Conservation (phyloP, 164 flowering plant species). For the Stephania yunnanensis region DNA sequence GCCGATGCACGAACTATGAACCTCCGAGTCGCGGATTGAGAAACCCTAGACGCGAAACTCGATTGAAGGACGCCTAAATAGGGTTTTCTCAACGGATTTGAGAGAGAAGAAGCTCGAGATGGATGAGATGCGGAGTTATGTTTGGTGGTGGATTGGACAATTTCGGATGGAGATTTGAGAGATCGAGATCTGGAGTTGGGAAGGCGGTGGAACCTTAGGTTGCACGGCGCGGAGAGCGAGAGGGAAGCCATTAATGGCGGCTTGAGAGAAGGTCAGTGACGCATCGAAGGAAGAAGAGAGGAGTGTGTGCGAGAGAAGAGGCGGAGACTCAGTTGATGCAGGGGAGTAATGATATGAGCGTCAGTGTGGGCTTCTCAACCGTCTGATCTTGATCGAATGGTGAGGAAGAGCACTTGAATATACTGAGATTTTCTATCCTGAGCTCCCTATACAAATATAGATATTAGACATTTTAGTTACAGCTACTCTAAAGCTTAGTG, state of each 20-base stretch:
- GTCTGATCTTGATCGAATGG: neutral
- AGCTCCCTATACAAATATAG: neutral
- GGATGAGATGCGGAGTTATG: slow-evolving; percentile 12
- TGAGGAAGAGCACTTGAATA: neutral
- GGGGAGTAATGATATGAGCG: neutral
- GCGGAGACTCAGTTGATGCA: neutral
- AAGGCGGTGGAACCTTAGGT: slow-evolving; percentile 23
- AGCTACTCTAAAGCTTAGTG: no score
- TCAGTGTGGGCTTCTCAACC: neutral
- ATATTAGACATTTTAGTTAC: no score
- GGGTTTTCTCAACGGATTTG: slow-evolving; percentile 9
- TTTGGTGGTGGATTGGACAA: slow-evolving; percentile 13
- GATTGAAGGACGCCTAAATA: neutral
- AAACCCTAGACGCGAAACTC: slow-evolving; percentile 10
- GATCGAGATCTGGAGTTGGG: slow-evolving; percentile 23
- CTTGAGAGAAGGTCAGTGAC: neutral
- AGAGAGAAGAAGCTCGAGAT: neutral
- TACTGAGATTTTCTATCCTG: neutral
- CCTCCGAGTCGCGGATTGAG: neutral
- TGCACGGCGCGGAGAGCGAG: slow-evolving; percentile 36
- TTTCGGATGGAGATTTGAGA: slow-evolving; percentile 12
- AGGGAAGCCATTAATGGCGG: slow-evolving; percentile 45
- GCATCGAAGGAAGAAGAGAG: neutral
- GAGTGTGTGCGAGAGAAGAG: no score
- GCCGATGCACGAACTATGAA: slow-evolving; percentile 21